A percentile compares a stretch with the other conserved stretches of the same genome.
Conservation (phyloP, 2,329 filamentous ascomycete genomes). For the Fusarium sp. region DNA sequence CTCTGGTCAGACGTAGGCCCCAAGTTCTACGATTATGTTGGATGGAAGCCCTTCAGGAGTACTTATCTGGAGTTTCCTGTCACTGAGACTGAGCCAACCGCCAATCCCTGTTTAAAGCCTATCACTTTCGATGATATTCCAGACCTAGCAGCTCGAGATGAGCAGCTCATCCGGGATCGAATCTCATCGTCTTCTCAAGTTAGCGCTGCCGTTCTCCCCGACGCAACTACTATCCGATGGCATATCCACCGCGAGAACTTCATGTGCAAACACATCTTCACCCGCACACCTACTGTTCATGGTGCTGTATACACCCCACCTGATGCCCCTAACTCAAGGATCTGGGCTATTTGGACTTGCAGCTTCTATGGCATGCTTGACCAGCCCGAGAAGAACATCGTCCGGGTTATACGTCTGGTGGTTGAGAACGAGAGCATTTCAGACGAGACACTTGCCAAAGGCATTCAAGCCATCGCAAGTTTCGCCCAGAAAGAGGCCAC, state of each 20-base stretch:
- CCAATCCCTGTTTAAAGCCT: conserved; percentile 51
- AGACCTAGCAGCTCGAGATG: conserved; percentile 73
- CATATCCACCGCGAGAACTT: conserved; percentile 83
- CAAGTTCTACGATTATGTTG: conserved; percentile 80
- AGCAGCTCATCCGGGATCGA: conserved; percentile 68
- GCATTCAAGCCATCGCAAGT: conserved; percentile 73
- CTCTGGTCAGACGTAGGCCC: conserved; percentile 91
- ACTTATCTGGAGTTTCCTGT: conserved; percentile 74
- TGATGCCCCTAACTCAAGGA: conserved; percentile 63
- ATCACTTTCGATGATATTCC: conserved; percentile 73
- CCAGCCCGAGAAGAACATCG: conserved; percentile 70
- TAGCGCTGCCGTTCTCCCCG: conserved; percentile 53
- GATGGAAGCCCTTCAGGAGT: conserved; percentile 82
- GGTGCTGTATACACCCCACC: conserved; percentile 75
- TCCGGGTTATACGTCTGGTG: conserved; percentile 78
- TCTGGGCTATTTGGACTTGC: conserved; percentile 81
- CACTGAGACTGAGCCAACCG: conserved; percentile 47
- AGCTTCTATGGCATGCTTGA: conserved; percentile 71
- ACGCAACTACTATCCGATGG: conserved; percentile 62
- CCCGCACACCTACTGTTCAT: conserved; percentile 69
- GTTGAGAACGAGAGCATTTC: conserved; percentile 66
- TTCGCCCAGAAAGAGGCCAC: conserved; percentile 78
- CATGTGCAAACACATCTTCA: conserved; percentile 74
- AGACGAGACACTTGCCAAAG: conserved; percentile 61
- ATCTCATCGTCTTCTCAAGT: conserved; percentile 57